Evolutionary conservation across 495 filamentous ascomycete species (phyloP).

Genomic region (Hypomontagnella submonticulosa): DNA sequence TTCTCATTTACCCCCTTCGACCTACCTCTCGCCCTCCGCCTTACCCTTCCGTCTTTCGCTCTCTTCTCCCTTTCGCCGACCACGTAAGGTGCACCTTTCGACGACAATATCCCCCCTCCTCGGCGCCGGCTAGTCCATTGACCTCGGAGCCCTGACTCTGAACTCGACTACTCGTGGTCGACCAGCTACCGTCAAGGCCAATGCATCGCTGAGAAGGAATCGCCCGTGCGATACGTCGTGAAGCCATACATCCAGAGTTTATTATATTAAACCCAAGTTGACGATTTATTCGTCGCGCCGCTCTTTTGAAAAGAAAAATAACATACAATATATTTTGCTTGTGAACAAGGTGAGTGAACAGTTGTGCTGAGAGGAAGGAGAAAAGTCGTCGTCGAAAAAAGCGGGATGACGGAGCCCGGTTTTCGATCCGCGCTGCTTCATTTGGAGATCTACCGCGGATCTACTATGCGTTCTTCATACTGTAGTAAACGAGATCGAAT

Average conservation of each 20-base stretch:
- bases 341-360: slow-evolving; percentile 37
- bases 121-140: slow-evolving; percentile 34
- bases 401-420: slow-evolving; percentile 21
- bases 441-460: slow-evolving; percentile 38
- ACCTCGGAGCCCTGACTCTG: slow-evolving; percentile 29
- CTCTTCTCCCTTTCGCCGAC: slow-evolving; percentile 44
- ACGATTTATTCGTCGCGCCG: slow-evolving; percentile 46
- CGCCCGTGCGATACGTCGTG: slow-evolving; percentile 45
- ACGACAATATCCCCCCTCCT: slow-evolving; percentile 36
- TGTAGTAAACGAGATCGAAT: slow-evolving; percentile 10
- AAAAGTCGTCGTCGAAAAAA: slow-evolving; percentile 4
- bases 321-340: slow-evolving; percentile 27
- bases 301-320: slow-evolving; percentile 37
- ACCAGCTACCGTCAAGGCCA: slow-evolving; percentile 33
- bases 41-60: slow-evolving; percentile 42
- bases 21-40: slow-evolving; percentile 35
- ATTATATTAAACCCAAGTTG: slow-evolving; percentile 37
- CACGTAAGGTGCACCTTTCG: slow-evolving; percentile 43
- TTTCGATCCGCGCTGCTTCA: slow-evolving; percentile 20
- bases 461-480: slow-evolving; percentile 25
- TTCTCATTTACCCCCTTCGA: slow-evolving; percentile 47
- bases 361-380: neutral
- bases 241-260: slow-evolving; percentile 31
- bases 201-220: slow-evolving; percentile 44
- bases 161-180: slow-evolving; percentile 36